Percentiles rank a stretch among this genome's conserved stretches.
These are phyloP conservation scores for Fomitopsis schrenkii DNA, from an alignment of 1,284 basidiomycete genomes.

Conservation along the genomic window DNA sequence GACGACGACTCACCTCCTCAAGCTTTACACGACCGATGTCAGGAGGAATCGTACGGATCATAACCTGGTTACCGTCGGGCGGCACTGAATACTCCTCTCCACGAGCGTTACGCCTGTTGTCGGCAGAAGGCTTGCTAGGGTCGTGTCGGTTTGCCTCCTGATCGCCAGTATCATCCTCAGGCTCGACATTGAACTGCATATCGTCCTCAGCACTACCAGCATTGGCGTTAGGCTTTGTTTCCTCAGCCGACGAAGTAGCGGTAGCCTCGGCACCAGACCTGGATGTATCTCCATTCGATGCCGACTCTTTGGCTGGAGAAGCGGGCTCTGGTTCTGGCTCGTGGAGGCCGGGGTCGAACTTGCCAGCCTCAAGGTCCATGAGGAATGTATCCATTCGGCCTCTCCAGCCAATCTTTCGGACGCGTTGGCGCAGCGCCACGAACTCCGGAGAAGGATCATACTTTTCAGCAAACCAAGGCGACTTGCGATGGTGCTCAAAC, in stretches of 20 bases:
- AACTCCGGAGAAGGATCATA: slow-evolving; percentile 77
- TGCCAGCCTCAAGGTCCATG: slow-evolving; percentile 75
- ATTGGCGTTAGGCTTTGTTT: slow-evolving; percentile 26
- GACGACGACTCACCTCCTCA: slow-evolving; percentile 63
- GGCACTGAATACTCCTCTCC: slow-evolving; percentile 75
- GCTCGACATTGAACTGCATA: slow-evolving; percentile 60
- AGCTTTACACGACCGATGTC: slow-evolving; percentile 84
- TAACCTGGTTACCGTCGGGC: slow-evolving; percentile 83
- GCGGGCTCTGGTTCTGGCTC: slow-evolving; percentile 47
- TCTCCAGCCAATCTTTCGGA: slow-evolving; percentile 80
- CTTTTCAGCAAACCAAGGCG: slow-evolving; percentile 93
- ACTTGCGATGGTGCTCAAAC: slow-evolving; percentile 88
- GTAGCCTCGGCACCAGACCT: slow-evolving; percentile 29
- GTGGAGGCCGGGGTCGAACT: slow-evolving; percentile 71
- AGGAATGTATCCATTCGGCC: slow-evolving; percentile 70
- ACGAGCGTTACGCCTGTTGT: slow-evolving; percentile 45
- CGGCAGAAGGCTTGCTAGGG: slow-evolving; percentile 44
- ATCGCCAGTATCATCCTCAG: slow-evolving; percentile 65
- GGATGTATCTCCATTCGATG: slow-evolving; percentile 19
- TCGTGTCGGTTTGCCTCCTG: slow-evolving; percentile 52
- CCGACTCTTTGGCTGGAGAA: slow-evolving; percentile 42
- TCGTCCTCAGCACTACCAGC: slow-evolving; percentile 22
- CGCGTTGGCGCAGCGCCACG: slow-evolving; percentile 64
- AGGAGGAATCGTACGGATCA: slow-evolving; percentile 91
- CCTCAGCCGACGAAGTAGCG: slow-evolving; percentile 35